Conservation (phyloP, 257 asterid species). For the Gentiana dahurica region DNA sequence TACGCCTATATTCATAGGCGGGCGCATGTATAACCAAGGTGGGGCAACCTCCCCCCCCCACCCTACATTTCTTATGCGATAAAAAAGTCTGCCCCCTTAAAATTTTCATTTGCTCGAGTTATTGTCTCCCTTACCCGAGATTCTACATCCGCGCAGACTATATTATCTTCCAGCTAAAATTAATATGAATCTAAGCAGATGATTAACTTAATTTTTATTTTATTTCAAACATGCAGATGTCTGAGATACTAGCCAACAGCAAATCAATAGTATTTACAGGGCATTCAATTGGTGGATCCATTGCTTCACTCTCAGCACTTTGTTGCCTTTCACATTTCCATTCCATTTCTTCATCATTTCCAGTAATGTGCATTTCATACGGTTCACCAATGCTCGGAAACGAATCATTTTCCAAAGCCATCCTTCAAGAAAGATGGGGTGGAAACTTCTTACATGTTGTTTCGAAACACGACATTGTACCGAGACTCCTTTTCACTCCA, state of each 20-base stretch:
- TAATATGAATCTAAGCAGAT: too few relatives aligned
- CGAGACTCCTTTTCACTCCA: slow-evolving; percentile 62
- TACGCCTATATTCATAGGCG: too few relatives aligned
- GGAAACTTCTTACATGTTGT: slow-evolving; percentile 76
- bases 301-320: slow-evolving; percentile 70
- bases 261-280: slow-evolving; percentile 66
- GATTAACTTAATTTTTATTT: neutral
- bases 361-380: slow-evolving; percentile 59
- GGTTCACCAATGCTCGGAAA: slow-evolving; percentile 87
- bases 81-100: too few relatives aligned
- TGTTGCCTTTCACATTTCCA: slow-evolving; percentile 52
- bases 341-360: slow-evolving; percentile 24
- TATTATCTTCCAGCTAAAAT: too few relatives aligned
- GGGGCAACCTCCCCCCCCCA: too few relatives aligned
- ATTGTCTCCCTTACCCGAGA: too few relatives aligned
- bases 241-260: slow-evolving; percentile 39
- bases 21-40: too few relatives aligned
- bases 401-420: slow-evolving; percentile 43
- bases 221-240: slow-evolving; percentile 39
- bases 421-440: slow-evolving; percentile 69
- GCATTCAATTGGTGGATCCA: slow-evolving; percentile 67
- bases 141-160: too few relatives aligned
- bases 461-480: slow-evolving; percentile 60
- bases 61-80: too few relatives aligned
- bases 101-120: too few relatives aligned